Conservation (phyloP, 108 stramenopile genomes). For the Cyclotella choctawhatcheeana region DNA sequence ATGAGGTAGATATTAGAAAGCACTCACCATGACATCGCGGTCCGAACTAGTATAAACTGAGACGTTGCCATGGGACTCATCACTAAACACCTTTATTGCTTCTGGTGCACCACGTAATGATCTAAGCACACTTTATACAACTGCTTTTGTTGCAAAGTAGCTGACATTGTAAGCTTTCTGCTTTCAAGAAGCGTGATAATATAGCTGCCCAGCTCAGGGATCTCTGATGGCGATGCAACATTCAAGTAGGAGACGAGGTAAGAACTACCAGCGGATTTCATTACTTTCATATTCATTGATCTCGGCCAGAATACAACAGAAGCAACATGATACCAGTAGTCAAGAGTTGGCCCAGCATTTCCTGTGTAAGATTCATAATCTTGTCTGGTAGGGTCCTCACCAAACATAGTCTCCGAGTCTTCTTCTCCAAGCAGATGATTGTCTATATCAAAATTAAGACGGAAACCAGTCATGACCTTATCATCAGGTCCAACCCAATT, state of each 20-base stretch:
- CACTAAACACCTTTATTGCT: too few relatives aligned
- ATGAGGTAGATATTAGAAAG: too few relatives aligned
- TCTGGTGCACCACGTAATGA: too few relatives aligned
- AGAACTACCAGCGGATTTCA: neutral
- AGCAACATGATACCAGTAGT: slow-evolving; percentile 10
- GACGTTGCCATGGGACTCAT: too few relatives aligned
- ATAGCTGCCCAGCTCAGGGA: too few relatives aligned
- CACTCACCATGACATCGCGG: too few relatives aligned
- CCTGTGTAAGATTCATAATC: slow-evolving; percentile 16
- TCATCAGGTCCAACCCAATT: slow-evolving; percentile 20
- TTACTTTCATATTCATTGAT: neutral
- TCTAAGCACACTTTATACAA: too few relatives aligned
- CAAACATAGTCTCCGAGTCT: neutral
- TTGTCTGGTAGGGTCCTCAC: neutral
- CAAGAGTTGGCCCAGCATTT: slow-evolving; percentile 18
- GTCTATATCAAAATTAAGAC: slow-evolving; percentile 5
- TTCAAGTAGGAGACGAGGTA: slow-evolving; percentile 6
- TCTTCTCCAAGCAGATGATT: neutral
- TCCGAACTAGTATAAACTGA: too few relatives aligned
- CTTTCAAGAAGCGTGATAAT: too few relatives aligned
- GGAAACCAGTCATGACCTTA: neutral
- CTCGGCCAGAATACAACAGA: slow-evolving; percentile 14
- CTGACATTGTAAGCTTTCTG: too few relatives aligned
- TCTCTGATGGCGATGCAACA: neutral
- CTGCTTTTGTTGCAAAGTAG: too few relatives aligned